Conservation (phyloP, 169 alveolate species). For the Plasmodium blacklocki region DNA sequence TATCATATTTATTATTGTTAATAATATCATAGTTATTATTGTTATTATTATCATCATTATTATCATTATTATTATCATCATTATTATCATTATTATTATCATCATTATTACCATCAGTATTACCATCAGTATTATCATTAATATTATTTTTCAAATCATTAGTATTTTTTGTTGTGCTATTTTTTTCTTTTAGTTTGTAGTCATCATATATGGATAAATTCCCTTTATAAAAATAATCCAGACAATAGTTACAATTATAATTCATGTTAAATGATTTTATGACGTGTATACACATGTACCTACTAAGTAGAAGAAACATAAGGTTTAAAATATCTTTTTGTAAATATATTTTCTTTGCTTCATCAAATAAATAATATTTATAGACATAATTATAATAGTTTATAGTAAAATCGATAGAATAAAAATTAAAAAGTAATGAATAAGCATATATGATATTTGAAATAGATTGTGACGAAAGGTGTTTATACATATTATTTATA, state of each 20-base stretch:
- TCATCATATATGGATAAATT: constrained; percentile 33
- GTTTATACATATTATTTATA: constrained; percentile 46
- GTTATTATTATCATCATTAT: neutral
- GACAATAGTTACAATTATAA: constrained; percentile 1
- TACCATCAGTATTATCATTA: too few relatives aligned
- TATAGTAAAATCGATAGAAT: constrained; percentile 54
- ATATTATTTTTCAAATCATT: neutral
- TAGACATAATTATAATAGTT: constrained; percentile 50
- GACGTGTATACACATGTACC: constrained; percentile 37
- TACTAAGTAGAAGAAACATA: constrained; percentile 58
- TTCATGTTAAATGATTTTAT: constrained; percentile 6
- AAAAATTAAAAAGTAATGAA: constrained; percentile 37
- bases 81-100: too few relatives aligned
- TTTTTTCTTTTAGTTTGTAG: constrained; percentile 46
- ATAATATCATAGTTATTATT: neutral
- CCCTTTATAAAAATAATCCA: constrained; percentile 40
- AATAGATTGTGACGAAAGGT: constrained; percentile 63
- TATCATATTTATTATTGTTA: neutral
- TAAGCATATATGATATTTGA: constrained; percentile 50
- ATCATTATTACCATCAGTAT: too few relatives aligned
- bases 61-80: neutral
- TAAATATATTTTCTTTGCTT: neutral
- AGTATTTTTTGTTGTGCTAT: neutral
- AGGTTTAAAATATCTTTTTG: constrained; percentile 33
- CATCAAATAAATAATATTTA: constrained; percentile 33